Conservation (phyloP, 805 yeast species). For the Teunomyces kruisii region DNA sequence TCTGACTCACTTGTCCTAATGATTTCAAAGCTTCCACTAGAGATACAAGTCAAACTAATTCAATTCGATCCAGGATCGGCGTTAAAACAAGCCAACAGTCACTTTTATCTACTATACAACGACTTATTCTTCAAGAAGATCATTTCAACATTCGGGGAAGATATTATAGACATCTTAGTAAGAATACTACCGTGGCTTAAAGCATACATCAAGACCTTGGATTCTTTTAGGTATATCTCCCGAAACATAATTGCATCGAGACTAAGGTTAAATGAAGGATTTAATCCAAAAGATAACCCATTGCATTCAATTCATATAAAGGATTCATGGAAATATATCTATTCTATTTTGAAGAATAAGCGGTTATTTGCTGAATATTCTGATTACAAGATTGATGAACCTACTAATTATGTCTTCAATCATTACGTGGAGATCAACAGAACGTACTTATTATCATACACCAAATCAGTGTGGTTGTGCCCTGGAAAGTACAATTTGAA, state of each 20-base stretch:
- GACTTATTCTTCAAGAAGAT: constrained; percentile 45
- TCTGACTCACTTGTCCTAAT: constrained; percentile 2
- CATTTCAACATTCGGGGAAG: constrained; percentile 36
- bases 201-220: constrained; percentile 39
- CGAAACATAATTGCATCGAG: constrained; percentile 28
- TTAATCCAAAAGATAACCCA: constrained; percentile 12
- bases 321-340: constrained; percentile 58
- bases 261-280: constrained; percentile 24
- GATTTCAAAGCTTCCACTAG: constrained; percentile 37
- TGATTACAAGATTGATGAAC: constrained; percentile 48
- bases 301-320: constrained; percentile 33
- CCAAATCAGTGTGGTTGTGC: constrained; percentile 45
- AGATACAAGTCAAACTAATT: constrained; percentile 40
- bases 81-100: constrained; percentile 35
- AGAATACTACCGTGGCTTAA: constrained; percentile 40
- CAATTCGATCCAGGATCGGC: constrained; percentile 31
- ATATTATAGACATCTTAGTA: constrained; percentile 26
- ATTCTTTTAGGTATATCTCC: constrained; percentile 28
- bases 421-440: constrained; percentile 49
- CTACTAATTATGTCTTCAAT: constrained; percentile 42
- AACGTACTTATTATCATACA: constrained; percentile 48
- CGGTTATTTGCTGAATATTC: constrained; percentile 51
- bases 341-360: constrained; percentile 50
- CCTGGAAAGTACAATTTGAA: constrained; percentile 52
- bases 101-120: constrained; percentile 51